These are phyloP conservation scores for Thyridium curvatum DNA, from an alignment of 2,329 filamentous ascomycete species.

Conservation along the genomic window DNA sequence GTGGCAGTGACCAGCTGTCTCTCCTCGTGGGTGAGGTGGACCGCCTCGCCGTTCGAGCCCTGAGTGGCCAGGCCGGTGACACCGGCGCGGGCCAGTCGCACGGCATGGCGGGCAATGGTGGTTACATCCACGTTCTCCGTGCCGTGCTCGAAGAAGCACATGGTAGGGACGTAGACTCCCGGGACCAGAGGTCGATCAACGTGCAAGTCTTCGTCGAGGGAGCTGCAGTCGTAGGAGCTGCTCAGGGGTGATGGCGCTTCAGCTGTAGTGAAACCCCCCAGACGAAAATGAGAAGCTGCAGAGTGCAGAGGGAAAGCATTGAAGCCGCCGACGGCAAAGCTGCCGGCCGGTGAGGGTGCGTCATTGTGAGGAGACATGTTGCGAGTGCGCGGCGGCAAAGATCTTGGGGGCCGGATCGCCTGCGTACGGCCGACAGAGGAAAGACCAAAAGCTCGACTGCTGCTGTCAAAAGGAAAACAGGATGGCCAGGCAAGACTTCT, in stretches of 20 bases:
- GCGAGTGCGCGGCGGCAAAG: neutral
- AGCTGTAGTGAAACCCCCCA: slow-evolving; percentile 15
- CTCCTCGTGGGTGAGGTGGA: slow-evolving; percentile 68
- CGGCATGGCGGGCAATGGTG: slow-evolving; percentile 53
- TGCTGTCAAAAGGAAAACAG: too few species aligned
- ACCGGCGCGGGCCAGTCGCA: slow-evolving; percentile 67
- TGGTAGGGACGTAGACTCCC: slow-evolving; percentile 66
- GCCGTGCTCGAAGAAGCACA: slow-evolving; percentile 63
- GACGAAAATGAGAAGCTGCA: slow-evolving; percentile 22
- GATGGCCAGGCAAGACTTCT: too few species aligned
- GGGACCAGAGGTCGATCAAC: slow-evolving; percentile 29
- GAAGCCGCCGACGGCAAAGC: slow-evolving; percentile 36
- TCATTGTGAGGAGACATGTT: slow-evolving; percentile 42
- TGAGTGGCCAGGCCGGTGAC: slow-evolving; percentile 71
- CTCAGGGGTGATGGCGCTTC: slow-evolving; percentile 28
- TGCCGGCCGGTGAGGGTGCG: slow-evolving; percentile 36
- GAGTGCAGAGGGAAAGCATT: slow-evolving; percentile 26
- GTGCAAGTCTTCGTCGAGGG: slow-evolving; percentile 23
- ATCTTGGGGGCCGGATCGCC: too few species aligned
- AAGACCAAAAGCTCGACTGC: too few species aligned
- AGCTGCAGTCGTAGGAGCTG: slow-evolving; percentile 34
- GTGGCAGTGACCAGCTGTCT: slow-evolving; percentile 61
- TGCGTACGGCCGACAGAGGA: neutral
- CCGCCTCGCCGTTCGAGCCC: slow-evolving; percentile 78
- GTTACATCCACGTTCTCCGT: slow-evolving; percentile 61